Conservation (phyloP, 495 filamentous ascomycete species). For the Penicillium flavigenum region DNA sequence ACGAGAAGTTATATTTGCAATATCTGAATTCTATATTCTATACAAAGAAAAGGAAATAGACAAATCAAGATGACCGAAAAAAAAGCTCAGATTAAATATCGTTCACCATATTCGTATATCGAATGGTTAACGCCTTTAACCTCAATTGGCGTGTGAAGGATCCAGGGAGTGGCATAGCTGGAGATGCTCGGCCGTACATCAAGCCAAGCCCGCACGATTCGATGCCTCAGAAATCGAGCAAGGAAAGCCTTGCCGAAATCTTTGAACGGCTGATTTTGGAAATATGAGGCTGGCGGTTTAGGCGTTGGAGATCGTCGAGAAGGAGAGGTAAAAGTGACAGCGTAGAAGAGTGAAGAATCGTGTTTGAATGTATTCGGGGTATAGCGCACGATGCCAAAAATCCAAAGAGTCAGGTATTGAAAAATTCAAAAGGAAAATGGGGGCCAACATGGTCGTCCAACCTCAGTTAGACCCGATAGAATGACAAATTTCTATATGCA, state of each 20-base stretch:
- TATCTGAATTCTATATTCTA: background rate
- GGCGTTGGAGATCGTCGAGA: background rate
- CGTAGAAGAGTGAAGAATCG: background rate
- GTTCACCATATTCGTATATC: background rate
- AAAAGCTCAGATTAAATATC: background rate
- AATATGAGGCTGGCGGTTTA: background rate
- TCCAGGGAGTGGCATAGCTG: background rate
- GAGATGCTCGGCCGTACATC: background rate
- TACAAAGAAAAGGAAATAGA: background rate
- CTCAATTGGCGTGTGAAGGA: background rate
- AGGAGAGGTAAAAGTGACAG: background rate
- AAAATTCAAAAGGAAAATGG: background rate
- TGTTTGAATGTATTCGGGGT: conserved; percentile 10
- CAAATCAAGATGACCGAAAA: background rate
- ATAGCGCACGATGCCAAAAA: conserved; percentile 11
- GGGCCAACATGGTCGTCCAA: background rate
- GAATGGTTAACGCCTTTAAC: background rate
- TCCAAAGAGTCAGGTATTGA: background rate
- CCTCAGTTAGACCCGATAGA: background rate
- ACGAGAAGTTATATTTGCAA: background rate
- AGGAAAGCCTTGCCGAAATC: background rate
- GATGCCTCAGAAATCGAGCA: background rate
- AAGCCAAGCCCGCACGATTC: background rate
- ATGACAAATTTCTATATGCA: conserved; percentile 10
- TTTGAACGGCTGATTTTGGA: background rate